Percentiles rank a stretch among this genome's conserved stretches.
Evolutionary conservation across 2,329 filamentous ascomycete species (phyloP).

Genomic region (Nigrograna mackinnonii): DNA sequence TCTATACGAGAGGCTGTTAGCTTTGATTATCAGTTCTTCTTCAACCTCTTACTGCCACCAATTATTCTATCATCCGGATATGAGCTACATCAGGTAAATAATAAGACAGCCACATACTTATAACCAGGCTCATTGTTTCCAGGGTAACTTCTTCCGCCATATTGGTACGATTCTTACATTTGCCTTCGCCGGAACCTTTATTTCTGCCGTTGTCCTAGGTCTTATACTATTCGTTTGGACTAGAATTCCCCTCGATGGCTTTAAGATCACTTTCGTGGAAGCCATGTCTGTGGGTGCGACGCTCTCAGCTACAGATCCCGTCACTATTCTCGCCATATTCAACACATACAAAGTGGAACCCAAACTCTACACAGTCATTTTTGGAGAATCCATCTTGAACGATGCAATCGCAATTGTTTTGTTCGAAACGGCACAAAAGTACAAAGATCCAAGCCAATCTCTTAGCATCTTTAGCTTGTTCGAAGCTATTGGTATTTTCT

Average conservation of each 20-base stretch:
- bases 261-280: conserved; percentile 89
- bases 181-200: conserved; percentile 94
- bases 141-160: conserved; percentile 97
- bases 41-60: conserved; percentile 96
- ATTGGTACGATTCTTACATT: conserved; percentile 97
- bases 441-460: conserved; percentile 71
- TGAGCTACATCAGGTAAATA: conserved; percentile 79
- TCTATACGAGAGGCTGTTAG: conserved; percentile 89
- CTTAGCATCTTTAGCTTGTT: conserved; percentile 82
- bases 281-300: conserved; percentile 96
- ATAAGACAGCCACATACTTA: background rate
- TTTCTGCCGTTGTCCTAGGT: conserved; percentile 93
- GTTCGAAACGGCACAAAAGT: conserved; percentile 95
- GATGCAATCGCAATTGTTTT: conserved; percentile 98
- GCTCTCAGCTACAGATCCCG: conserved; percentile 93
- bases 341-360: conserved; percentile 99
- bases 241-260: conserved; percentile 79
- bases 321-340: conserved; percentile 98
- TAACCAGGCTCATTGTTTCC: background rate
- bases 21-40: conserved; percentile 99
- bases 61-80: conserved; percentile 98
- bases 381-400: conserved; percentile 97
- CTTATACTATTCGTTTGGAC: conserved; percentile 89
- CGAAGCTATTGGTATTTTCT: conserved; percentile 90
- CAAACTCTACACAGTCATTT: conserved; percentile 97